Evolutionary conservation across 1,284 basidiomycete species (phyloP).

Genomic region (Apiotrichum laibachii): DNA sequence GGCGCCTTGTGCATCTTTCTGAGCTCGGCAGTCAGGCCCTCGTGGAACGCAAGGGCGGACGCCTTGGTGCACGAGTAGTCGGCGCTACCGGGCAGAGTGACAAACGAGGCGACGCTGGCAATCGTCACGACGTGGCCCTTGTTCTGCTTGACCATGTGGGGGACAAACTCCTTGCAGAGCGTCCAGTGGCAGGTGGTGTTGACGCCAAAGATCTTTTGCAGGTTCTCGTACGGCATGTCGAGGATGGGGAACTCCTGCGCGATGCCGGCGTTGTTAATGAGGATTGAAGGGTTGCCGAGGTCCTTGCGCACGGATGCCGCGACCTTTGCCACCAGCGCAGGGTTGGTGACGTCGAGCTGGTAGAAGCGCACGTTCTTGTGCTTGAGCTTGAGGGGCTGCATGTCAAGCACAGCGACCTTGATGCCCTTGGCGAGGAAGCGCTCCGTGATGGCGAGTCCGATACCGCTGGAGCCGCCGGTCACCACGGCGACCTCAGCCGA

Average conservation of each 20-base stretch:
- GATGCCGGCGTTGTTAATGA: constrained; percentile 21
- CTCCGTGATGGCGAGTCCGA: constrained; percentile 9
- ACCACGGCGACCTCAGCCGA: not conserved
- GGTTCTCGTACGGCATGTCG: constrained; percentile 10
- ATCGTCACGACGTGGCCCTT: constrained; percentile 21
- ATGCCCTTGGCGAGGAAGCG: constrained; percentile 8
- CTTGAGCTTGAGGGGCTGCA: constrained; percentile 1
- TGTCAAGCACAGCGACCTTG: constrained; percentile 14
- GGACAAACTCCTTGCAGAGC: constrained; percentile 11
- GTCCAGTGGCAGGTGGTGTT: constrained; percentile 20
- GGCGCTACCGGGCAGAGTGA: constrained; percentile 9
- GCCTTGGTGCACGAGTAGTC: constrained; percentile 16
- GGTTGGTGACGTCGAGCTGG: constrained; percentile 16
- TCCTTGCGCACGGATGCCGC: constrained; percentile 11
- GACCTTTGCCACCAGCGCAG: constrained; percentile 4
- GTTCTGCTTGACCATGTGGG: constrained; percentile 17
- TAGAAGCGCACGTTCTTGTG: constrained; percentile 7
- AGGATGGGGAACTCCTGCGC: constrained; percentile 12
- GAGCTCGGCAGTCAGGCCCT: constrained; percentile 12
- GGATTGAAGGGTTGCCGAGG: constrained; percentile 11
- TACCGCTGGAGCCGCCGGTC: constrained; percentile 12
- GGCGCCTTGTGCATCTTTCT: constrained; percentile 14
- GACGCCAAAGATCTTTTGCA: constrained; percentile 15
- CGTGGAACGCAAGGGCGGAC: constrained; percentile 15
- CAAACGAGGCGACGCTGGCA: constrained; percentile 17